Conservation (phyloP, 192 early-diverging fungal genomes). For the Coemansia sp. region DNA sequence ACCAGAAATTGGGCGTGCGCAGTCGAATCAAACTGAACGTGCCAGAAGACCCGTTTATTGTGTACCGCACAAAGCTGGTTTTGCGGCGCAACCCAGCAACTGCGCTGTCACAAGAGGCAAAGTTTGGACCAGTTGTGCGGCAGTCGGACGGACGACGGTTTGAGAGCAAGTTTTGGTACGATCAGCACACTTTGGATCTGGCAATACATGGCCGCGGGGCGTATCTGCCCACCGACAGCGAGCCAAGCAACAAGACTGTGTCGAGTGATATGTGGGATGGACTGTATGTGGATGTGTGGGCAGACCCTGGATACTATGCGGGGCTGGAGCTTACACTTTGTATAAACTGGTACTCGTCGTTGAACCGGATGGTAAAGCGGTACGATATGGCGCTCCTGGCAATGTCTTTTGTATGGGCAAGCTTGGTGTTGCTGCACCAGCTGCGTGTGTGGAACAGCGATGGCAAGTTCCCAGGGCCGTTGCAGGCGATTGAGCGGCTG, state of each 20-base stretch:
- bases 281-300: conserved; percentile 42
- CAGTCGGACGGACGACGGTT: conserved; percentile 49
- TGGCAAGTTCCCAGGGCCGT: conserved; percentile 20
- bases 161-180: conserved; percentile 54
- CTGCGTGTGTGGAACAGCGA: conserved; percentile 32
- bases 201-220: conserved; percentile 54
- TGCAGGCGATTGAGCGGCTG: conserved; percentile 43
- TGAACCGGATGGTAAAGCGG: conserved; percentile 68
- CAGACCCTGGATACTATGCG: conserved; percentile 24
- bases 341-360: conserved; percentile 69
- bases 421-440: conserved; percentile 56
- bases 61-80: conserved; percentile 27
- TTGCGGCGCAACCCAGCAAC: conserved; percentile 7
- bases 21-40: conserved; percentile 38
- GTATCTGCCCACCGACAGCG: conserved; percentile 33
- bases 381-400: conserved; percentile 70
- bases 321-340: conserved; percentile 48
- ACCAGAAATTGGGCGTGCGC: conserved; percentile 14
- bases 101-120: conserved; percentile 1
- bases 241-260: not conserved
- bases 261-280: conserved; percentile 32
- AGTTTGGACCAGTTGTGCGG: conserved; percentile 30
- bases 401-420: conserved; percentile 64
- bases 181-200: conserved; percentile 22
- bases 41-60: conserved; percentile 52